Evolutionary conservation across 345 rosid species (phyloP).

Genomic region (Murraya paniculata): DNA sequence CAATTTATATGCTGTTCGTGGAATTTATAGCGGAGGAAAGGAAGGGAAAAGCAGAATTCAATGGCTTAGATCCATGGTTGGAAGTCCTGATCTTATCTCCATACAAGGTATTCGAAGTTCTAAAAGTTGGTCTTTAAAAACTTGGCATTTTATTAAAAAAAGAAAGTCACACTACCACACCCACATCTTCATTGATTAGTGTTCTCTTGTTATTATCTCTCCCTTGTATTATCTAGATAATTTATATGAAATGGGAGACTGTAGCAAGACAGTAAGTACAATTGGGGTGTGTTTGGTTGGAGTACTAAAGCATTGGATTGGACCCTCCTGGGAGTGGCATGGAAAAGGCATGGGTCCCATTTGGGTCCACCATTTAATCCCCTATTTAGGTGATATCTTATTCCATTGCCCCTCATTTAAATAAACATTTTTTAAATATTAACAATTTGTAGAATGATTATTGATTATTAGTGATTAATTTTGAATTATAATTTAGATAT

Average conservation of each 20-base stretch:
- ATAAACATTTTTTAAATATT: too few relatives aligned
- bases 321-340: too few relatives aligned
- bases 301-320: too few relatives aligned
- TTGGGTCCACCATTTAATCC: too few relatives aligned
- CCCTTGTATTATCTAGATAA: background rate
- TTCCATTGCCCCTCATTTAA: too few relatives aligned
- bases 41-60: conserved; percentile 97
- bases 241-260: background rate
- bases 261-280: background rate
- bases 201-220: background rate
- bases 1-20: conserved; percentile 79
- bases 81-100: conserved; percentile 96
- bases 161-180: too few relatives aligned
- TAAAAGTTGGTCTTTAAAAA: background rate
- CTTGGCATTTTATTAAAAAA: background rate
- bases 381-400: too few relatives aligned
- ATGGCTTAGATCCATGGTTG: conserved; percentile 97
- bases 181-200: background rate
- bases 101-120: conserved; percentile 61
- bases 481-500: too few relatives aligned
- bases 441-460: too few relatives aligned
- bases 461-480: too few relatives aligned
- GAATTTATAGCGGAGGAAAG: conserved; percentile 88
- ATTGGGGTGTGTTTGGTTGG: background rate
- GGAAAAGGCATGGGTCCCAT: too few relatives aligned